These are phyloP conservation scores for Elsinoe arachidis DNA, from an alignment of 2,329 filamentous ascomycete species.

Conservation along the genomic window DNA sequence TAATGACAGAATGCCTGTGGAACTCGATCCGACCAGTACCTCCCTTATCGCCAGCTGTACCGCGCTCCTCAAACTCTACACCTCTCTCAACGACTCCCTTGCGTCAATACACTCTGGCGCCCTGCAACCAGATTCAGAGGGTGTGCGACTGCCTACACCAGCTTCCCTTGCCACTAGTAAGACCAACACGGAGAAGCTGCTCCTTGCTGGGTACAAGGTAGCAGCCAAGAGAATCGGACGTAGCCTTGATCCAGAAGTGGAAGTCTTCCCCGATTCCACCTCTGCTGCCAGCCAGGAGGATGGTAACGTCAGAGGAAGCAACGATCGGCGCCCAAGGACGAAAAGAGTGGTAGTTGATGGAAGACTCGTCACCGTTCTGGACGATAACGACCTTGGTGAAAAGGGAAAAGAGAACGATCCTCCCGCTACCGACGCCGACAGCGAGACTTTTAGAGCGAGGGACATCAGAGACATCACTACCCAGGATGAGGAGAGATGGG, in stretches of 20 bases:
- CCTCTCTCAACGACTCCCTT: neutral
- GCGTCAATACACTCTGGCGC: neutral
- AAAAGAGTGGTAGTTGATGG: neutral
- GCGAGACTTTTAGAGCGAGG: neutral
- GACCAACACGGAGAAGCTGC: neutral
- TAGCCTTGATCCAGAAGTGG: neutral
- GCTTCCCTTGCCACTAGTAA: neutral
- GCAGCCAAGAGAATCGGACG: neutral
- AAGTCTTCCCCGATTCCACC: neutral
- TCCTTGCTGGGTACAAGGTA: neutral
- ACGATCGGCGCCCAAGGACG: neutral
- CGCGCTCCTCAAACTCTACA: neutral
- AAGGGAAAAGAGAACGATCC: neutral
- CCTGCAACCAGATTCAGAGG: neutral
- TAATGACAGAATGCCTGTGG: too few relatives aligned
- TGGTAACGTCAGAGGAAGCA: neutral
- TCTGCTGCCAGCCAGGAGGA: neutral
- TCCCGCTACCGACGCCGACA: neutral
- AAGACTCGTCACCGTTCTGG: neutral
- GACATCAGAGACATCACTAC: conserved; percentile 14
- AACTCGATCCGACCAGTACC: neutral
- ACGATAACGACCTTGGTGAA: neutral
- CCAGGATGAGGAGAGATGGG: conserved; percentile 20
- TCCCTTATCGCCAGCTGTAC: neutral
- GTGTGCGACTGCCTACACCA: neutral